phyloP scores from a whole-genome alignment of 1,139 yeast genomes.

The Pichia sp. region DNA sequence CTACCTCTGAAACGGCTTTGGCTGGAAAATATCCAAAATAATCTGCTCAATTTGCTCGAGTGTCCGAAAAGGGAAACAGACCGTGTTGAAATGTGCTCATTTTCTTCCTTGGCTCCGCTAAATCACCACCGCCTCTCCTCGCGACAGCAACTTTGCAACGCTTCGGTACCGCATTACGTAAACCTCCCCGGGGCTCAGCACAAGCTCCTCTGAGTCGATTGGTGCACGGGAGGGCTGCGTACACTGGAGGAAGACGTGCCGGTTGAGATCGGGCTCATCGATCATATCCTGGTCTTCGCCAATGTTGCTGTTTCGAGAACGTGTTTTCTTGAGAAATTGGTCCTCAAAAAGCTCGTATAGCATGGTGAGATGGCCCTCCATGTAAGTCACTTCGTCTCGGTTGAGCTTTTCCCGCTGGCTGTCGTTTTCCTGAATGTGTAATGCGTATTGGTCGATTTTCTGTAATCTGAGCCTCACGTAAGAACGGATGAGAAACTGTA shows the following conservation, averaged over 20 bases:
- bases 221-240: background rate
- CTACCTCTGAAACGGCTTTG: background rate
- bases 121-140: conserved; percentile 4
- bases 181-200: conserved; percentile 60
- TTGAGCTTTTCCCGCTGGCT: conserved; percentile 42
- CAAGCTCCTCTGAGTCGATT: conserved; percentile 34
- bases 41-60: conserved; percentile 8
- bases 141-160: conserved; percentile 28
- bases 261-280: conserved; percentile 67
- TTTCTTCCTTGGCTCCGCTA: background rate
- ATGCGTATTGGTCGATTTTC: conserved; percentile 66
- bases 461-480: conserved; percentile 73
- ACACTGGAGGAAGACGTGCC: conserved; percentile 64
- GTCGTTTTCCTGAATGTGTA: conserved; percentile 42
- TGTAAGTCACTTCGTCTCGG: conserved; percentile 57
- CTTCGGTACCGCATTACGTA: conserved; percentile 70
- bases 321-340: conserved; percentile 64
- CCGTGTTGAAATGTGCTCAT: background rate
- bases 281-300: conserved; percentile 76
- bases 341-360: conserved; percentile 62
- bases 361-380: conserved; percentile 61
- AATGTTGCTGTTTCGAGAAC: conserved; percentile 51
- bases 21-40: background rate
- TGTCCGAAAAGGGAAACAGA: background rate
- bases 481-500: conserved; percentile 72